Evolutionary conservation across 148 eudicot genomes (phyloP).

Genomic region (Camellia sinensis): DNA sequence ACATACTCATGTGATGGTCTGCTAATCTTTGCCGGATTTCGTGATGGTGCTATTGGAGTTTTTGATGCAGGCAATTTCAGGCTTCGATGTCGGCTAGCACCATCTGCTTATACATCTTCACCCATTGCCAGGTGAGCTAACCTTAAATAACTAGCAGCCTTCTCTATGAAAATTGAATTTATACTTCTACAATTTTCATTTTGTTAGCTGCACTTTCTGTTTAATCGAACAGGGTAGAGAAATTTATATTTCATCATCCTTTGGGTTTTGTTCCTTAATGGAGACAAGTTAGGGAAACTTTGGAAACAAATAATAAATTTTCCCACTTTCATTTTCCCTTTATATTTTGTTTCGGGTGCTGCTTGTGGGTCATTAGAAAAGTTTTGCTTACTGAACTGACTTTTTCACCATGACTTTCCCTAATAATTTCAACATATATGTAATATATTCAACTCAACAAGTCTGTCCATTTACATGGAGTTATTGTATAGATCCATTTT

Average conservation of each 20-base stretch:
- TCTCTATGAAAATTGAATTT: background rate
- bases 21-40: constrained; percentile 44
- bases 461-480: too few relatives aligned
- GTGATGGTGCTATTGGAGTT: constrained; percentile 57
- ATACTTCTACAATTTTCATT: background rate
- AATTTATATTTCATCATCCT: background rate
- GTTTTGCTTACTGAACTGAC: too few relatives aligned
- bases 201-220: background rate
- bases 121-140: constrained; percentile 41
- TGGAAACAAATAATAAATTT: too few relatives aligned
- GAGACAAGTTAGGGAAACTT: background rate
- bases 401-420: too few relatives aligned
- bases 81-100: constrained; percentile 52
- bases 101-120: constrained; percentile 45
- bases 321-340: background rate
- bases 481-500: too few relatives aligned
- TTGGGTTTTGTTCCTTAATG: background rate
- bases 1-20: constrained; percentile 54
- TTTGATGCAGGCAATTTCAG: constrained; percentile 53
- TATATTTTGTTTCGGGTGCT: too few relatives aligned
- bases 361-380: too few relatives aligned
- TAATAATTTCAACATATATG: too few relatives aligned
- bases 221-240: background rate
- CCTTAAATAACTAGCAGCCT: background rate
- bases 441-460: too few relatives aligned